phyloP scores from a whole-genome alignment of 495 filamentous ascomycete genomes.

The Penicillium angulare region DNA sequence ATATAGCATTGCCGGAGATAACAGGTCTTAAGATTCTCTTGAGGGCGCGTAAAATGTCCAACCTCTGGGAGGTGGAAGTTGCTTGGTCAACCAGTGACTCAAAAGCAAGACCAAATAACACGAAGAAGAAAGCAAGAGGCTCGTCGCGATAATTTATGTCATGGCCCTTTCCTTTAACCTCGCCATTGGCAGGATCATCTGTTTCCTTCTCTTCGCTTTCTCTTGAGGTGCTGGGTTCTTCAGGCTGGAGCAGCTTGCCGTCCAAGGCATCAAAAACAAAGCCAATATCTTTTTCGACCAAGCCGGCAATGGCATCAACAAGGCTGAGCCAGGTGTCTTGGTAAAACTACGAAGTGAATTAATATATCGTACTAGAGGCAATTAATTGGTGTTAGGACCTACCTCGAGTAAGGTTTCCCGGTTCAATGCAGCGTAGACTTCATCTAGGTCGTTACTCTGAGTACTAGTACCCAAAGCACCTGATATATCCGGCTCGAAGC shows the following conservation, averaged over 20 bases:
- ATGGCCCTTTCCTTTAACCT: slow-evolving; percentile 53
- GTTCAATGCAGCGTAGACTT: slow-evolving; percentile 90
- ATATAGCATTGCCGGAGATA: slow-evolving; percentile 95
- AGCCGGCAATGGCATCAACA: slow-evolving; percentile 93
- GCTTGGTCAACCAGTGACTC: slow-evolving; percentile 86
- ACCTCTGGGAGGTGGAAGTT: slow-evolving; percentile 72
- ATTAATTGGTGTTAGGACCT: slow-evolving; percentile 4
- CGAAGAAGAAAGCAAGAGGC: slow-evolving; percentile 98
- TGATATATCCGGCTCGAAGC: slow-evolving; percentile 96
- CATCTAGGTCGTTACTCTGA: slow-evolving; percentile 76
- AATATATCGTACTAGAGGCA: slow-evolving; percentile 10
- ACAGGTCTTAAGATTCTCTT: slow-evolving; percentile 93
- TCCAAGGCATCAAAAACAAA: slow-evolving; percentile 97
- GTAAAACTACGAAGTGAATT: slow-evolving; percentile 66
- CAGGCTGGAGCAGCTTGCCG: slow-evolving; percentile 55
- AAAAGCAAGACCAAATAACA: slow-evolving; percentile 93
- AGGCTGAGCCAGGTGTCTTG: slow-evolving; percentile 96
- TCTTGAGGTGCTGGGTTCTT: slow-evolving; percentile 18
- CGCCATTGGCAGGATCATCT: slow-evolving; percentile 42
- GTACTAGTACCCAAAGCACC: slow-evolving; percentile 70
- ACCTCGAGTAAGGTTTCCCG: slow-evolving; percentile 84
- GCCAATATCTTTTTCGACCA: slow-evolving; percentile 96
- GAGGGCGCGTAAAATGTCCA: slow-evolving; percentile 86
- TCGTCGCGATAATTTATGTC: slow-evolving; percentile 98
- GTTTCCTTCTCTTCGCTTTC: slow-evolving; percentile 42